Percentiles rank a stretch among this genome's conserved stretches.
Evolutionary conservation across 805 yeast species (phyloP).

Genomic region (Cyberlindnera suaveolens): DNA sequence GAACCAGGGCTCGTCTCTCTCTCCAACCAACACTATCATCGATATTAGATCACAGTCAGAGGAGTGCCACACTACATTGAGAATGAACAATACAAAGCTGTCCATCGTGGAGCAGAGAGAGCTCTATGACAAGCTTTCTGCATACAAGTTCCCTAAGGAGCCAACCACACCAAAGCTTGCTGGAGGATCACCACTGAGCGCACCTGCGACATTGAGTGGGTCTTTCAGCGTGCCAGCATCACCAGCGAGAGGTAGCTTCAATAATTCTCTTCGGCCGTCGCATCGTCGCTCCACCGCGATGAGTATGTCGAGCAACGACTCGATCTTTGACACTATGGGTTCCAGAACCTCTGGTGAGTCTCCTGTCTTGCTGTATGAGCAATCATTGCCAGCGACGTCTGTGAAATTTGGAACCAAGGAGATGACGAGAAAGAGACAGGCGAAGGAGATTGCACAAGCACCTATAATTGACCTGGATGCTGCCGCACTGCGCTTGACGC

Average conservation of each 20-base stretch:
- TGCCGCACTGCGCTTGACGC: background rate
- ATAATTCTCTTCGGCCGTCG: background rate
- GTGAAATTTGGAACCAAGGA: background rate
- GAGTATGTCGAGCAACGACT: background rate
- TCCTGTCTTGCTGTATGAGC: background rate
- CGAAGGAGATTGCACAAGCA: too few species aligned
- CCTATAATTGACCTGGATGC: slow-evolving; percentile 9
- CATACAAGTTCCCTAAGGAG: background rate
- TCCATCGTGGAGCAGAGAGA: background rate
- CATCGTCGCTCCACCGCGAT: slow-evolving; percentile 2
- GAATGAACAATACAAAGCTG: too few species aligned
- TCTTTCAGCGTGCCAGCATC: background rate
- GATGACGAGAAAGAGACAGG: too few species aligned
- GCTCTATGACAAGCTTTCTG: background rate
- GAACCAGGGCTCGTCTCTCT: background rate
- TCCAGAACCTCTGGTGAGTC: background rate
- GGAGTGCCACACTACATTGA: too few species aligned
- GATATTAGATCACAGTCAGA: too few species aligned
- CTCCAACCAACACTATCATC: too few species aligned
- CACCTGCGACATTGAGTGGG: background rate
- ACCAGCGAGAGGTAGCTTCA: too few species aligned
- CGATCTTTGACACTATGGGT: background rate
- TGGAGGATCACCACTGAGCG: background rate
- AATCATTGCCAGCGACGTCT: background rate
- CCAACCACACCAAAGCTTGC: background rate